phyloP scores from a whole-genome alignment of 1,139 yeast genomes.

The Torulaspora globosa region DNA sequence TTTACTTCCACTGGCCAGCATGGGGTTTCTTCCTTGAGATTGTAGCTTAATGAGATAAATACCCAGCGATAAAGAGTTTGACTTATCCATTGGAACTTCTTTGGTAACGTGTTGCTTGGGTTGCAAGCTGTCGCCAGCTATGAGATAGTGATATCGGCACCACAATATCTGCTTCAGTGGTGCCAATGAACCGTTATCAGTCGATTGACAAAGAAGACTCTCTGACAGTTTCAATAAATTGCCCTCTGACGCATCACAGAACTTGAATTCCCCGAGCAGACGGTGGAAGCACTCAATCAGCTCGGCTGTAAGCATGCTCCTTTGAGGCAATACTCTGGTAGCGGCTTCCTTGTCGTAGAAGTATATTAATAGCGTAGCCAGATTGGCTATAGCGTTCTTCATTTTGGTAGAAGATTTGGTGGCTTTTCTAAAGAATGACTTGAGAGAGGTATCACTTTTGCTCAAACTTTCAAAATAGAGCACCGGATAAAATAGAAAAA shows the following conservation, averaged over 20 bases:
- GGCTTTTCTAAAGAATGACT: constrained; percentile 34
- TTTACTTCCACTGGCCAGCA: constrained; percentile 50
- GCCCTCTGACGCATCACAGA: constrained; percentile 67
- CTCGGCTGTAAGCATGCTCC: constrained; percentile 16
- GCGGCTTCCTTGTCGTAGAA: constrained; percentile 36
- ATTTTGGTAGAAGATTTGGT: constrained; percentile 42
- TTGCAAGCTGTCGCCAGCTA: constrained; percentile 54
- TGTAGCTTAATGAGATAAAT: constrained; percentile 61
- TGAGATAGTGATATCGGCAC: constrained; percentile 69
- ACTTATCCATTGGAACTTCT: constrained; percentile 41
- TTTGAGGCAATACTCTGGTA: constrained; percentile 21
- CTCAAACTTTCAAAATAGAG: constrained; percentile 41
- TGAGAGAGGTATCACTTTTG: constrained; percentile 19
- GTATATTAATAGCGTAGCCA: constrained; percentile 41
- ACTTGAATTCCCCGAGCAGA: constrained; percentile 62
- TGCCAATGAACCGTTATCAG: constrained; percentile 44
- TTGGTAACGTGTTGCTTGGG: constrained; percentile 68
- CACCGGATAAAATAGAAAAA: constrained; percentile 43
- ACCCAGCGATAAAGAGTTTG: constrained; percentile 56
- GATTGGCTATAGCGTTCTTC: constrained; percentile 49
- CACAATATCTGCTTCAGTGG: constrained; percentile 71
- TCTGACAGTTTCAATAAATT: constrained; percentile 59
- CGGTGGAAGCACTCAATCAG: constrained; percentile 61
- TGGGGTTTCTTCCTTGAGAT: constrained; percentile 54
- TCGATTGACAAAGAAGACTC: constrained; percentile 46